These are phyloP conservation scores for Boletus sensibilis DNA, from an alignment of 768 basidiomycete species.

Conservation along the genomic window DNA sequence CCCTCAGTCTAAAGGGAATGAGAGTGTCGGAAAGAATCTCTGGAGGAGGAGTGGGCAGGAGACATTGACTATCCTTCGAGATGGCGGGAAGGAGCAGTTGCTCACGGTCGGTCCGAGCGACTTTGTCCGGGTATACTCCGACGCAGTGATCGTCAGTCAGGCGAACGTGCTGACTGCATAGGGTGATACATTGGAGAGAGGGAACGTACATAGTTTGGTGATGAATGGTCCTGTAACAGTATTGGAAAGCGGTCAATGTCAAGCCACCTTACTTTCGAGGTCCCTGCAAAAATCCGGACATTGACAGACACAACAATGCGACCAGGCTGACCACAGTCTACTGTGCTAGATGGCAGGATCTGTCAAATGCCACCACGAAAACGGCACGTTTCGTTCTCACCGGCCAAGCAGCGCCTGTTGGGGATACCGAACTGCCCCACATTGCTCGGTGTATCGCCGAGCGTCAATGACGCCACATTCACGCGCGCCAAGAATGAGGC, in stretches of 20 bases:
- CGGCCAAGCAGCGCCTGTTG: no score
- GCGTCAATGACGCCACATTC: no score
- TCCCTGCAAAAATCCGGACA: no score
- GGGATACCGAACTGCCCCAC: no score
- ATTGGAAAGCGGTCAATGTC: not conserved
- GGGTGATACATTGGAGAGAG: not conserved
- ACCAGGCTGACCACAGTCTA: no score
- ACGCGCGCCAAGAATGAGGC: no score
- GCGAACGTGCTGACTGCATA: conserved; percentile 1
- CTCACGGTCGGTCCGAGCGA: conserved; percentile 13
- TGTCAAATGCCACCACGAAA: no score
- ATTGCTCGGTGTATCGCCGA: no score
- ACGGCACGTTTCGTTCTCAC: no score
- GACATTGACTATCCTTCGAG: conserved; percentile 5
- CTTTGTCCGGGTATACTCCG: conserved; percentile 12
- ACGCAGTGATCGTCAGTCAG: conserved; percentile 13
- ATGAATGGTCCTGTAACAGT: not conserved
- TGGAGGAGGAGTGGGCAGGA: conserved; percentile 12
- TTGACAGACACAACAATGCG: no score
- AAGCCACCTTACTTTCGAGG: no score
- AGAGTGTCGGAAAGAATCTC: not conserved
- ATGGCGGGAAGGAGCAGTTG: conserved; percentile 9
- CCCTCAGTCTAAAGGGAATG: not conserved
- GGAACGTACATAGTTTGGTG: not conserved
- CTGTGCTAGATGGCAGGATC: no score